Evolutionary conservation across 2,329 filamentous ascomycete genomes (phyloP).

Genomic region (Talaromyces sp.): DNA sequence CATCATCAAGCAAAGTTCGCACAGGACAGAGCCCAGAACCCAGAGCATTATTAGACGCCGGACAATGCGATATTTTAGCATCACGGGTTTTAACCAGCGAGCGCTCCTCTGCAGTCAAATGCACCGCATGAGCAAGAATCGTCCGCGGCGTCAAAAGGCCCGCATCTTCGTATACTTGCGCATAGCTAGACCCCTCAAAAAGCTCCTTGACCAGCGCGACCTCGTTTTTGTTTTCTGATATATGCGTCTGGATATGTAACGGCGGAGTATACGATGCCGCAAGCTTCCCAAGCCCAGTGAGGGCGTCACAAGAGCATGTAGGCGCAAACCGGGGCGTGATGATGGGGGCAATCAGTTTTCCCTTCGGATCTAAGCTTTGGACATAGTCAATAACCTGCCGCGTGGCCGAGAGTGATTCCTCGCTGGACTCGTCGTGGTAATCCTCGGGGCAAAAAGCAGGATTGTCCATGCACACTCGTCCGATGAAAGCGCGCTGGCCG

Average conservation of each 20-base stretch:
- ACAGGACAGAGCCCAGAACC: constrained; percentile 76
- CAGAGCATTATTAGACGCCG: constrained; percentile 77
- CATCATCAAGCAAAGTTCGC: constrained; percentile 66
- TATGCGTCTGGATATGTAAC: constrained; percentile 71
- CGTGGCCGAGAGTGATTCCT: constrained; percentile 54
- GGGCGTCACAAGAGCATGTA: constrained; percentile 49
- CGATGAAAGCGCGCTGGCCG: constrained; percentile 87
- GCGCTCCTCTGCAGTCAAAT: constrained; percentile 66
- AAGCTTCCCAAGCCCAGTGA: constrained; percentile 61
- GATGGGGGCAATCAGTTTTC: constrained; percentile 65
- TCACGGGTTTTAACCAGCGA: constrained; percentile 56
- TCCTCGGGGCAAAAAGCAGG: constrained; percentile 61
- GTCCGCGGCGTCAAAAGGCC: constrained; percentile 68
- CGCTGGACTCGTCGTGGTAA: constrained; percentile 70
- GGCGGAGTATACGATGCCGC: constrained; percentile 60
- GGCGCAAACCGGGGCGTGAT: constrained; percentile 67
- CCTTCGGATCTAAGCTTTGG: constrained; percentile 59
- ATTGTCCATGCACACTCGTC: constrained; percentile 91
- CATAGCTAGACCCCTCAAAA: constrained; percentile 67
- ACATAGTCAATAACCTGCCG: constrained; percentile 62
- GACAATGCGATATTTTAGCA: constrained; percentile 77
- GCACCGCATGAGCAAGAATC: constrained; percentile 80
- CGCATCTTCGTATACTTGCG: constrained; percentile 71
- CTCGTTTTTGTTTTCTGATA: constrained; percentile 77
- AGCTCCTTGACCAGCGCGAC: constrained; percentile 64